Evolutionary conservation across 225 moss, liverwort and hornwort genomes (phyloP), one percentile per base, ranked within the genome.

Genomic region (Bryoerythrophyllum caledonicum): DNA sequence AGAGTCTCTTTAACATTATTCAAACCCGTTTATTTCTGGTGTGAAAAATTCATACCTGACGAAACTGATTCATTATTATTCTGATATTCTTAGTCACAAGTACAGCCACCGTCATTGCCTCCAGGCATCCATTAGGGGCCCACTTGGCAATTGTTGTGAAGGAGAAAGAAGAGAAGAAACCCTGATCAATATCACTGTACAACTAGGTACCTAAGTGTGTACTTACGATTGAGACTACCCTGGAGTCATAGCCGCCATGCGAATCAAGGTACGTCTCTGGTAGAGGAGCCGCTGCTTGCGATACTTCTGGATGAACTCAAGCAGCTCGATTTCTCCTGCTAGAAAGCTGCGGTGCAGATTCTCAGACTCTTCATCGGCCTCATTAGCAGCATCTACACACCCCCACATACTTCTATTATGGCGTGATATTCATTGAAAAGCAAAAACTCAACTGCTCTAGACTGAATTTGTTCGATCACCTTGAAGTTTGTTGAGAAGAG

Each of bases 221-320:
- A 69, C 70, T 65, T 56, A 41, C 51, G 46, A 48, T 26, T 26
- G 26, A 44, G 3, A 65, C 81, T 91, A 91, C 58, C 88, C 87
- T 72, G 90, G 82, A 73, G 88, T 86, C 87, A 94, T 78, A 35
- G 92, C 92, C 65, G 94, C 94, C 83, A 88, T 78, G 83, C 91
- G 85, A 67, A 87, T 97, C 68, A 97, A 85, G 44, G 87, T 88
- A 40, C 96, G 90, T 78, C 91, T 97, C 76, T 97, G 94, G 79
- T 91, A 94, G 38, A 97, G 86, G 74, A 91, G 78, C 44, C 96
- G 90, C 75, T 94, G 91, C 77, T 94, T 93, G 55, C 94, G 64
- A 43, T 65, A 68, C 58, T 81, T 91, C 17, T 85, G 86, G 40
- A 90, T 82, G 76, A 88, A 94, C 57, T 90, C 87, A 74, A 70